These are phyloP conservation scores for Pythium monospermum DNA, from an alignment of 352 stramenopile genomes.

Conservation along the genomic window DNA sequence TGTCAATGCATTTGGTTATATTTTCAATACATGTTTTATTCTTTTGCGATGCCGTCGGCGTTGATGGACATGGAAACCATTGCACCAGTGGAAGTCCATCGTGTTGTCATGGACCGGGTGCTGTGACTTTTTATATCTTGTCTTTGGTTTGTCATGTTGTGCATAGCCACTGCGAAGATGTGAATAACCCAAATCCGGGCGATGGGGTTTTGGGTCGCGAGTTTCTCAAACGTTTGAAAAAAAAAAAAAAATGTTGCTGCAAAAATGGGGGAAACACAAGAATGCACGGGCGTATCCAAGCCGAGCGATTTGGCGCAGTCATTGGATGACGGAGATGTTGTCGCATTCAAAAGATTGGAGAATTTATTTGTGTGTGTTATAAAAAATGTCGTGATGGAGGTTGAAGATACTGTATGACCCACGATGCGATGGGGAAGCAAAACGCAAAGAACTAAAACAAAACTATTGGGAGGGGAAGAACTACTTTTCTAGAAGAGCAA, in stretches of 20 bases:
- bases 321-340: no score
- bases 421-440: no score
- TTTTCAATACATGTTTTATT: no score
- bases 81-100: neutral
- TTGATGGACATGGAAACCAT: slow-evolving; percentile 1
- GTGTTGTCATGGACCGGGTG: no score
- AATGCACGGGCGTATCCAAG: neutral
- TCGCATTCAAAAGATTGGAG: no score
- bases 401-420: neutral
- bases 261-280: neutral
- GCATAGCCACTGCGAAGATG: no score
- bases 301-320: no score
- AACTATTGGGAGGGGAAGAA: neutral
- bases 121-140: no score
- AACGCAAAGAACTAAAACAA: neutral
- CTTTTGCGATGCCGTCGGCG: no score
- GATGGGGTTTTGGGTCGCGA: neutral
- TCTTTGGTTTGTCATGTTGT: no score
- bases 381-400: neutral
- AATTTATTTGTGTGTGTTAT: neutral
- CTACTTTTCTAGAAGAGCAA: slow-evolving; percentile 9
- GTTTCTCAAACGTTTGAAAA: slow-evolving; percentile 8
- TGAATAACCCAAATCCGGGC: neutral
- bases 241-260: neutral
- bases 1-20: no score